phyloP scores from a whole-genome alignment of 2,329 filamentous ascomycete species.

The Sporothrix euskadiensis region DNA sequence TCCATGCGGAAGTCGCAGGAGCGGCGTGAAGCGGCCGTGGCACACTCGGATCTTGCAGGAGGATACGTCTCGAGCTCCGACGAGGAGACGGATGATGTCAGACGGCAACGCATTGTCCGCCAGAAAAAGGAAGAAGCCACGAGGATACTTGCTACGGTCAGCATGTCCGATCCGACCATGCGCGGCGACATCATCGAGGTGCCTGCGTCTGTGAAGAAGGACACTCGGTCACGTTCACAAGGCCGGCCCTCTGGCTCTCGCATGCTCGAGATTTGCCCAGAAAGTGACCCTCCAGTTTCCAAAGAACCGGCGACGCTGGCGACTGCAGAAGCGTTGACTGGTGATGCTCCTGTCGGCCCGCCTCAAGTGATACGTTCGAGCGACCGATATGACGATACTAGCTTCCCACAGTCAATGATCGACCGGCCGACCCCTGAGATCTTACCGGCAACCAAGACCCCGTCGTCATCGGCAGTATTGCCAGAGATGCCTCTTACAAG shows the following conservation, averaged over 20 bases:
- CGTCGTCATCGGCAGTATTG: constrained; percentile 24
- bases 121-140: constrained; percentile 45
- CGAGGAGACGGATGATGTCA: constrained; percentile 40
- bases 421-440: constrained; percentile 17
- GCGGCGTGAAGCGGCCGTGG: constrained; percentile 35
- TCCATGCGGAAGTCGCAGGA: constrained; percentile 51
- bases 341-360: neutral
- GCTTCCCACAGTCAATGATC: constrained; percentile 28
- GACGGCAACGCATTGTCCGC: constrained; percentile 44
- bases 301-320: neutral
- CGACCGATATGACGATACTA: constrained; percentile 20
- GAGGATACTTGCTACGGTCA: constrained; percentile 47
- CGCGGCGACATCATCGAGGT: constrained; percentile 43
- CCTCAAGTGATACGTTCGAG: neutral
- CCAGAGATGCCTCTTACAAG: neutral
- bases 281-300: constrained; percentile 15
- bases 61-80: constrained; percentile 32
- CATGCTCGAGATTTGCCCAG: neutral
- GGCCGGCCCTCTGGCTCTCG: neutral
- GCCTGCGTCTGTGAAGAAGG: constrained; percentile 39
- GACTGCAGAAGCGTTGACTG: neutral
- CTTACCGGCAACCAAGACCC: constrained; percentile 20
- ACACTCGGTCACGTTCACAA: constrained; percentile 28
- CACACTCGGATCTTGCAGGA: constrained; percentile 34
- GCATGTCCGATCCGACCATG: constrained; percentile 38